Evolutionary conservation across 2,329 filamentous ascomycete genomes (phyloP), one percentile per base, ranked within the genome.

Genomic region (Exophiala phaeomuriformis): DNA sequence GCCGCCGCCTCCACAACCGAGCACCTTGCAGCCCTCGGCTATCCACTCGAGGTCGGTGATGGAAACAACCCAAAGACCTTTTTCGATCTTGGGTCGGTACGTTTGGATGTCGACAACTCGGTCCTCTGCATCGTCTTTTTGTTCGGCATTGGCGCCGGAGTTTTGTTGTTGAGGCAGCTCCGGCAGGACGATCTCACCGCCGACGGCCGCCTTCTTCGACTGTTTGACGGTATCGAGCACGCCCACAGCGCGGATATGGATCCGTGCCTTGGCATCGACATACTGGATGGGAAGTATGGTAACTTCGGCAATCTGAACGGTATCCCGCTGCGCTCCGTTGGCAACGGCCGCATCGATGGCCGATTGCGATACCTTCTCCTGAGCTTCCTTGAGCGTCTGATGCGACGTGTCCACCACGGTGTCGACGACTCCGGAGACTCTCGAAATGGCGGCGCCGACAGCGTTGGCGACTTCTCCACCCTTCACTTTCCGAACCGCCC

Each of bases 391-490:
- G 6, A 55, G 30, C 5, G 47, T 44, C 43, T 58, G 45, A 10
- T 52, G 41, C 3, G 49, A 51, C 3, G 52, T 55, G 35, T 53
- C 49, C 5, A 49, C 36, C 2, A 58, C 47, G 5, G 43, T 54
- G 39, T 58, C 56, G n/a, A 58, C 52, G 5, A 49, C 27, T 31
- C 52, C 56, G 10, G 49, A 81, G 1, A 84, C 79, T 37, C 78
- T 70, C 1, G 81, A 79, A 53, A 80, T 82, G 0, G 82, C 81
- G 5, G 81, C 82, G 1, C 82, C 82, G 6, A 85, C 81, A 0
- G 82, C 82, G 61, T 85, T 85, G 5, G 82, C 82, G 1, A 84
- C 79, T 2, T 75, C 75, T 1, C 79, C 77, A 70, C 75, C 82
- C 39, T 74, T 68, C 0, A 80, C 80, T 57, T 77, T 80, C 42